A percentile compares a stretch with the other conserved stretches of the same genome.
These are phyloP conservation scores for Beauveria brongniartii DNA, from an alignment of 2,329 filamentous ascomycete genomes.

Conservation along the genomic window DNA sequence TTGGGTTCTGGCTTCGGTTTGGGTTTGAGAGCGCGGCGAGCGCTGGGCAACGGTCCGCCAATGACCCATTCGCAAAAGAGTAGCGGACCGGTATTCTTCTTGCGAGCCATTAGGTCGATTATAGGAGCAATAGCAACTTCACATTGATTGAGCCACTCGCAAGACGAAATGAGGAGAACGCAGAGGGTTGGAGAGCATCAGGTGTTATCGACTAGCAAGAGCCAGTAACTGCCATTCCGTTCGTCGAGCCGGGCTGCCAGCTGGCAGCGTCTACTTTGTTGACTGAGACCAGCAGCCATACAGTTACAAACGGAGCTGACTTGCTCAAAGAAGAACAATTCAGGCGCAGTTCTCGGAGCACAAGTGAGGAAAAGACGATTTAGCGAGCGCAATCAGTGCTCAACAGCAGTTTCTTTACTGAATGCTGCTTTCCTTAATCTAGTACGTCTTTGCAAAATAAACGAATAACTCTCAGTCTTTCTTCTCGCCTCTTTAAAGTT, in stretches of 20 bases:
- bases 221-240: neutral
- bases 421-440: neutral
- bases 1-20: slow-evolving; percentile 14
- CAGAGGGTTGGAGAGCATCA: no score
- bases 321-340: neutral
- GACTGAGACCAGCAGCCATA: neutral
- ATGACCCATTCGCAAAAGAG: slow-evolving; percentile 34
- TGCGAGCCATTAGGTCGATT: neutral
- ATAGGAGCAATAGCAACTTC: neutral
- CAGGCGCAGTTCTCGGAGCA: neutral
- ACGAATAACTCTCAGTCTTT: neutral
- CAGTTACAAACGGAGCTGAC: neutral
- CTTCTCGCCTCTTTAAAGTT: neutral
- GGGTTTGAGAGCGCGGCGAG: slow-evolving; percentile 18
- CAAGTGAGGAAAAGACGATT: neutral
- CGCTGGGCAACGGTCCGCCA: slow-evolving; percentile 26
- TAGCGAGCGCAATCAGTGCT: neutral
- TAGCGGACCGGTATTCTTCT: slow-evolving; percentile 3
- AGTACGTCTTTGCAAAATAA: slow-evolving; percentile 1
- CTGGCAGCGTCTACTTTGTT: neutral
- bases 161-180: no score
- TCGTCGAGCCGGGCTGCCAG: neutral
- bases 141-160: no score
- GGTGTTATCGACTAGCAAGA: neutral
- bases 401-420: neutral